Evolutionary conservation across 495 filamentous ascomycete species (phyloP).

Genomic region (Podospora didyma): DNA sequence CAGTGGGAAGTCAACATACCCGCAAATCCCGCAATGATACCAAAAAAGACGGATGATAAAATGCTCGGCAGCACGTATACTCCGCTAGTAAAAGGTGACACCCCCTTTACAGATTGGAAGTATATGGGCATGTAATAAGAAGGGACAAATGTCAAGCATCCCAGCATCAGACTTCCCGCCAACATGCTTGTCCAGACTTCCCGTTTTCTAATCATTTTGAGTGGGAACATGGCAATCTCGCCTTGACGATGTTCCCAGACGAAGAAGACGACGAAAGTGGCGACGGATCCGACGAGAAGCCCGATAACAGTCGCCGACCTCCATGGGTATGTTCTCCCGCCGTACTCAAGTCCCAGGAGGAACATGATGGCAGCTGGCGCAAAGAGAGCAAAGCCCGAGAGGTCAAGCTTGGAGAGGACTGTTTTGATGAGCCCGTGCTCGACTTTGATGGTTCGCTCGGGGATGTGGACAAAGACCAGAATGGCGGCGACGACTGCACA

Average conservation of each 20-base stretch:
- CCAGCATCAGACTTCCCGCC: conserved; percentile 16
- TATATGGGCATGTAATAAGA: conserved; percentile 55
- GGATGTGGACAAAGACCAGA: conserved; percentile 43
- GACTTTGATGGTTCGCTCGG: conserved; percentile 27
- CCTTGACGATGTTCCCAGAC: conserved; percentile 46
- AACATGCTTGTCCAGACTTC: conserved; percentile 26
- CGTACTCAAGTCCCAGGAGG: conserved; percentile 51
- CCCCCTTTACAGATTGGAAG: conserved; percentile 59
- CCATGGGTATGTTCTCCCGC: conserved; percentile 49
- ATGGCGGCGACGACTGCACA: conserved; percentile 26
- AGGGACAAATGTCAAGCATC: conserved; percentile 15
- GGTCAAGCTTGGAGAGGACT: conserved; percentile 39
- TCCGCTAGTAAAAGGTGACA: conserved; percentile 44
- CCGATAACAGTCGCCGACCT: conserved; percentile 34
- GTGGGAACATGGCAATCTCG: conserved; percentile 41
- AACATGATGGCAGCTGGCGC: conserved; percentile 43
- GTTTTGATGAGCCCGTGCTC: conserved; percentile 15
- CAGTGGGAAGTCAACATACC: conserved; percentile 27
- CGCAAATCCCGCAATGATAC: conserved; percentile 42
- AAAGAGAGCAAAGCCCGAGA: conserved; percentile 48
- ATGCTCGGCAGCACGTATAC: conserved; percentile 51
- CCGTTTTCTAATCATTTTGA: conserved; percentile 19
- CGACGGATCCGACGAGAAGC: conserved; percentile 44
- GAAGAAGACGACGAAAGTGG: conserved; percentile 37
- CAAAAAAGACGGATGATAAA: conserved; percentile 40